A percentile compares a stretch with the other conserved stretches of the same genome.
Evolutionary conservation across 805 yeast genomes (phyloP).

Genomic region (Starmera dryadoides): DNA sequence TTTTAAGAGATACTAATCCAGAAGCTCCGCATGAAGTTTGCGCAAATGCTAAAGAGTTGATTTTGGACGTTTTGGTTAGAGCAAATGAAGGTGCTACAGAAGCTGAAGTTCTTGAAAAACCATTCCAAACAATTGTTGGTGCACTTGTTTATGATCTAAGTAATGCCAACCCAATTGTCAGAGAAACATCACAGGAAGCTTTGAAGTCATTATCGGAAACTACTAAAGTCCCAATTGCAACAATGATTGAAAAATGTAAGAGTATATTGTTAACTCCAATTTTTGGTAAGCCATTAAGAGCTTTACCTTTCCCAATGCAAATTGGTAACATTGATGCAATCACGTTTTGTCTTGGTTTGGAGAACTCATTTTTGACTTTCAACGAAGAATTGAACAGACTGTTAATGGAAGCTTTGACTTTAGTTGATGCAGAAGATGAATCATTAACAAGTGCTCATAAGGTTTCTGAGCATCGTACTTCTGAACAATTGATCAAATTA

Average conservation of each 20-base stretch:
- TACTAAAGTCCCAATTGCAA: slow-evolving; percentile 61
- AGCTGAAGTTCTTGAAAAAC: slow-evolving; percentile 56
- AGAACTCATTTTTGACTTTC: slow-evolving; percentile 73
- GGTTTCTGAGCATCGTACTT: slow-evolving; percentile 77
- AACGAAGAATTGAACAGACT: slow-evolving; percentile 85
- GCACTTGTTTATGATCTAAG: slow-evolving; percentile 89
- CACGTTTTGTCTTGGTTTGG: slow-evolving; percentile 80
- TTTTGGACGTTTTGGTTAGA: slow-evolving; percentile 52
- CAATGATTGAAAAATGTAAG: slow-evolving; percentile 77
- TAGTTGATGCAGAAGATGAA: slow-evolving; percentile 97
- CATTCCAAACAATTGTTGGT: slow-evolving; percentile 78
- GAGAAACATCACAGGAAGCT: slow-evolving; percentile 74
- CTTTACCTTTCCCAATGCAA: slow-evolving; percentile 97
- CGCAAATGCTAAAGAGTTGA: slow-evolving; percentile 60
- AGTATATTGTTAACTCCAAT: slow-evolving; percentile 83
- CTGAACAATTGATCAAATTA: slow-evolving; percentile 80
- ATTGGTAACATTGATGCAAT: slow-evolving; percentile 97
- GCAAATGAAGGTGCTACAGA: slow-evolving; percentile 60
- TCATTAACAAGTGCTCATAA: slow-evolving; percentile 84
- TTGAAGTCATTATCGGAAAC: slow-evolving; percentile 61
- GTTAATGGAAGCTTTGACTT: slow-evolving; percentile 81
- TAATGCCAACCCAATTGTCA: slow-evolving; percentile 75
- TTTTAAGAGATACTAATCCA: slow-evolving; percentile 79
- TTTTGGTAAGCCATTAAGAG: slow-evolving; percentile 93
- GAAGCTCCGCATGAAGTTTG: slow-evolving; percentile 82